These are phyloP conservation scores for Strobilomyces confusus DNA, from an alignment of 768 basidiomycete genomes.

Conservation along the genomic window DNA sequence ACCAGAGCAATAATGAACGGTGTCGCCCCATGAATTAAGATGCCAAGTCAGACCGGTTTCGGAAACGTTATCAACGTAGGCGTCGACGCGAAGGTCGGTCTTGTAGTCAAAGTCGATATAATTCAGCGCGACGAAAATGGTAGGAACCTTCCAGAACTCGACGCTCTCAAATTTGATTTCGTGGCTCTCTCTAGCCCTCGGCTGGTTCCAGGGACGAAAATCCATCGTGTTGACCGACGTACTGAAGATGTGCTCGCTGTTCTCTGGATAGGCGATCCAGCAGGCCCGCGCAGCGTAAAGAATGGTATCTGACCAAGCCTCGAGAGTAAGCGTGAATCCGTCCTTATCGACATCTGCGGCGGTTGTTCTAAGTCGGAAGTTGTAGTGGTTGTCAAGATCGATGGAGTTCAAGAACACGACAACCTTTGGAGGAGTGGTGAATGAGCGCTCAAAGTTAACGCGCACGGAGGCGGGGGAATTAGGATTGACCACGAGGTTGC, in stretches of 20 bases:
- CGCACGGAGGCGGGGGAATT: background rate
- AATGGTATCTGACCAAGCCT: slow-evolving; percentile 6
- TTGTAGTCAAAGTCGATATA: slow-evolving; percentile 8
- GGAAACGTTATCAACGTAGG: slow-evolving; percentile 10
- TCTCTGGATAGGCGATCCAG: slow-evolving; percentile 23
- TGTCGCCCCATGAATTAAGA: slow-evolving; percentile 11
- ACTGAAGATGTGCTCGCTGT: slow-evolving; percentile 16
- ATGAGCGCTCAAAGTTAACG: background rate
- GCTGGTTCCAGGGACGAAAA: background rate
- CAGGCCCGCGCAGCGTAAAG: background rate
- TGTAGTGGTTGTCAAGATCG: background rate
- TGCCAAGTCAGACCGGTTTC: slow-evolving; percentile 1
- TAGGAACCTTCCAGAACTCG: slow-evolving; percentile 10
- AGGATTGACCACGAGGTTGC: background rate
- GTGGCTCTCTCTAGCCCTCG: background rate
- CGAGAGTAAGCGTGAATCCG: slow-evolving; percentile 16
- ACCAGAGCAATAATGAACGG: background rate
- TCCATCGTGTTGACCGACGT: slow-evolving; percentile 11
- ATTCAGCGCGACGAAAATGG: slow-evolving; percentile 19
- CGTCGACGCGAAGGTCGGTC: slow-evolving; percentile 8
- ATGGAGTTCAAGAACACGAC: background rate
- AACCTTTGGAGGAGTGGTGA: background rate
- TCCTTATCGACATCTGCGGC: slow-evolving; percentile 7
- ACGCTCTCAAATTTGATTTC: slow-evolving; percentile 1
- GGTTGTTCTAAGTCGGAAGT: background rate